These are phyloP conservation scores for Oxytropis ochrocephala DNA, from an alignment of 306 rosid genomes.

Conservation along the genomic window DNA sequence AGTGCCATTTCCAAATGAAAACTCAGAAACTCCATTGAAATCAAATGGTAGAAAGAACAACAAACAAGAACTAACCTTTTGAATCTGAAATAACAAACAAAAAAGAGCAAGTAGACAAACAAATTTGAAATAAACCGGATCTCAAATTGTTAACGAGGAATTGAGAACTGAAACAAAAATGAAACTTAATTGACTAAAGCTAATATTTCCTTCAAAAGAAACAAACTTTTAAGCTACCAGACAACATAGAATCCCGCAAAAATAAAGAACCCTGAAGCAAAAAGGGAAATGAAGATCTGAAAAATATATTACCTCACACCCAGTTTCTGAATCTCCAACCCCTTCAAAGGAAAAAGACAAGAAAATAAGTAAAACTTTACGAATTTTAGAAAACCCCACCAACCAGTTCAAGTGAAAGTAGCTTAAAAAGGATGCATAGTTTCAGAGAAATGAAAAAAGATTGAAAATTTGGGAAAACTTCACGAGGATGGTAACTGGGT, in stretches of 20 bases:
- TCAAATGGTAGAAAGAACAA: not conserved
- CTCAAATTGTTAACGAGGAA: slow-evolving; percentile 20
- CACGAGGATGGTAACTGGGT: slow-evolving; percentile 4
- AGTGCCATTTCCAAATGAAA: not conserved
- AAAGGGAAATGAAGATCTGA: slow-evolving; percentile 38
- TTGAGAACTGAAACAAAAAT: slow-evolving; percentile 1
- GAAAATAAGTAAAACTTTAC: slow-evolving; percentile 29
- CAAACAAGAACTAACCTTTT: not conserved
- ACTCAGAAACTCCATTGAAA: not conserved
- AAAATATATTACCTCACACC: slow-evolving; percentile 44
- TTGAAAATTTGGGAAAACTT: not conserved
- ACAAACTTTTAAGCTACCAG: slow-evolving; percentile 19
- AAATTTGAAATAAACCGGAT: slow-evolving; percentile 25
- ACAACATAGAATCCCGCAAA: slow-evolving; percentile 17
- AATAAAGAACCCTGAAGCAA: not conserved
- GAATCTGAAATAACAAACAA: not conserved
- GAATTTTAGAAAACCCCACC: slow-evolving; percentile 45
- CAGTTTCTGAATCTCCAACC: slow-evolving; percentile 40
- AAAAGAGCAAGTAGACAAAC: not conserved
- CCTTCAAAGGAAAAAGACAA: not conserved
- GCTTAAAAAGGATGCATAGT: slow-evolving; percentile 5
- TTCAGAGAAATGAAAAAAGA: not conserved
- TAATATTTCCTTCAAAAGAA: slow-evolving; percentile 13
- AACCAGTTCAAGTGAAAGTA: slow-evolving; percentile 16
- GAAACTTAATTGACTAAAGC: slow-evolving; percentile 11